A percentile compares a stretch with the other conserved stretches of the same genome.
These are phyloP conservation scores for Mycena indigotica DNA, from an alignment of 768 basidiomycete species.

Conservation along the genomic window DNA sequence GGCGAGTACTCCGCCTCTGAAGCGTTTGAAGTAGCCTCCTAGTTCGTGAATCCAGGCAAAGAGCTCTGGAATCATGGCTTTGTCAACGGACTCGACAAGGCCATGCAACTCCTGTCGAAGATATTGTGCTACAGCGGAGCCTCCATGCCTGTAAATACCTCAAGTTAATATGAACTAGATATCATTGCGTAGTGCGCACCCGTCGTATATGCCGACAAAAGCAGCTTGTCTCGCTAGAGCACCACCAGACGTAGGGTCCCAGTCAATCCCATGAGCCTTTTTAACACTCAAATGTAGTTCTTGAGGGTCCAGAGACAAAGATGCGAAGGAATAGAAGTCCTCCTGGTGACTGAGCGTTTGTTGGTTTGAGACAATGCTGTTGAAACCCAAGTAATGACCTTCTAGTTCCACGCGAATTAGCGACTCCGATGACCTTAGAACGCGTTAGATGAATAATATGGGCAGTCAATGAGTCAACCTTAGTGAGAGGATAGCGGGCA, in stretches of 20 bases:
- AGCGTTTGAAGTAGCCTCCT: conserved; percentile 92
- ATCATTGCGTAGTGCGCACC: conserved; percentile 48
- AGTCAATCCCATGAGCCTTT: conserved; percentile 62
- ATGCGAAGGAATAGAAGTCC: conserved; percentile 78
- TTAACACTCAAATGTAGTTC: conserved; percentile 71
- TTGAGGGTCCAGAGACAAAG: conserved; percentile 72
- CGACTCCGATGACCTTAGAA: conserved; percentile 64
- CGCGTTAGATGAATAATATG: not conserved
- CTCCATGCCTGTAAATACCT: conserved; percentile 79
- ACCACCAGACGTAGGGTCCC: conserved; percentile 63
- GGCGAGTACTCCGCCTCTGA: conserved; percentile 73
- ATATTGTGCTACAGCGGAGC: conserved; percentile 86
- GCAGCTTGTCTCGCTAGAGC: conserved; percentile 73
- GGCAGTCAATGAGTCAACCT: not conserved
- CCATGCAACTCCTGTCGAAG: conserved; percentile 84
- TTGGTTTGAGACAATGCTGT: conserved; percentile 1
- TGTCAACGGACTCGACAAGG: conserved; percentile 77
- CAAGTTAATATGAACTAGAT: conserved; percentile 10
- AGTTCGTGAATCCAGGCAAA: conserved; percentile 75
- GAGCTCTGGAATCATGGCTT: conserved; percentile 71
- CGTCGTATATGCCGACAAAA: conserved; percentile 91
- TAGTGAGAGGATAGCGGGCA: conserved; percentile 65
- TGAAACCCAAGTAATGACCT: conserved; percentile 43
- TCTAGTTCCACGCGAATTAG: conserved; percentile 75
- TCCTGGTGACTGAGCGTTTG: conserved; percentile 73